Evolutionary conservation across 2,329 filamentous ascomycete species (phyloP).

Genomic region (Beauveria rudraprayagi): DNA sequence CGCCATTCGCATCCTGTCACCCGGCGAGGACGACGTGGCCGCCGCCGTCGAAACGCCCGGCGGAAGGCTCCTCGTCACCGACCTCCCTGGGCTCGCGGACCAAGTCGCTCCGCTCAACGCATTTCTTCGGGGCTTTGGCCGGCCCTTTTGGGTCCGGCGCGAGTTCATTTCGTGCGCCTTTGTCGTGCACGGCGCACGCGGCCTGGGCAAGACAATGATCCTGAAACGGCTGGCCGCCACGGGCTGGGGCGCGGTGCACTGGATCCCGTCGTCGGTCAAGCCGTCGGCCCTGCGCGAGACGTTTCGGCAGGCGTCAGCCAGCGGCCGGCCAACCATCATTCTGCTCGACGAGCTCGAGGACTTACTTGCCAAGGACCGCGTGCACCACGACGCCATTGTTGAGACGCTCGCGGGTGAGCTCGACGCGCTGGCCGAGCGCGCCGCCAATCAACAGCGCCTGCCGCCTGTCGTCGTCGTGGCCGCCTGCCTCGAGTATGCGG

Average conservation of each 20-base stretch:
- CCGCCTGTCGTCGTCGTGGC: slow-evolving; percentile 65
- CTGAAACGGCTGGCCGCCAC: slow-evolving; percentile 58
- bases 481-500: slow-evolving; percentile 61
- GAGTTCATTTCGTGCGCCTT: slow-evolving; percentile 46
- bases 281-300: slow-evolving; percentile 52
- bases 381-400: slow-evolving; percentile 41
- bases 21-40: slow-evolving; percentile 18
- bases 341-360: slow-evolving; percentile 71
- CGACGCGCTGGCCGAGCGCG: slow-evolving; percentile 40
- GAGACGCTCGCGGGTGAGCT: slow-evolving; percentile 47
- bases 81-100: slow-evolving; percentile 59
- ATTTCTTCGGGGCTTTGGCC: slow-evolving; percentile 51
- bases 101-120: slow-evolving; percentile 60
- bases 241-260: slow-evolving; percentile 63
- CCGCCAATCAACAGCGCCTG: slow-evolving; percentile 27
- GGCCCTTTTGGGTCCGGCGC: slow-evolving; percentile 21
- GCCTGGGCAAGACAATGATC: slow-evolving; percentile 77
- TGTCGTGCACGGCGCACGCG: slow-evolving; percentile 71
- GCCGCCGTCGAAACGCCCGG: slow-evolving; percentile 12
- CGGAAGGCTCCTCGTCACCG: slow-evolving; percentile 37
- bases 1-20: slow-evolving; percentile 28
- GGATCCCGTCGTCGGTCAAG: slow-evolving; percentile 49
- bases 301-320: slow-evolving; percentile 60
- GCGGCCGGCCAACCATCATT: slow-evolving; percentile 65
- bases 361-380: slow-evolving; percentile 54